A percentile compares a stretch with the other conserved stretches of the same genome.
Conservation (phyloP, 805 yeast species). For the Hanseniaspora singularis region DNA sequence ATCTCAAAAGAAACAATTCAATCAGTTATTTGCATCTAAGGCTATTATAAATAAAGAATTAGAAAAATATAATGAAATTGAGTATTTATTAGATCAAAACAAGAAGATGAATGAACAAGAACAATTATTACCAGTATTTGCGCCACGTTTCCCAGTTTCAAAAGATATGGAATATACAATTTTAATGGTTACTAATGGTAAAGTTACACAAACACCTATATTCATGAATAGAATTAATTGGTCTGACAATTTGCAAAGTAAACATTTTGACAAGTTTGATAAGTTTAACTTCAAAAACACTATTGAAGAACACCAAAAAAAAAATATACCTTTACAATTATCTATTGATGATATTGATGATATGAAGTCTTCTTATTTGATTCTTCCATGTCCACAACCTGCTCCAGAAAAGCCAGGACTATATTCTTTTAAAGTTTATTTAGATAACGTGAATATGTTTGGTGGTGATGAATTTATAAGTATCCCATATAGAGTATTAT, state of each 20-base stretch:
- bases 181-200: constrained; percentile 57
- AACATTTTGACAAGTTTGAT: constrained; percentile 15
- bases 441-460: constrained; percentile 36
- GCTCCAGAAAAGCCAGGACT: constrained; percentile 12
- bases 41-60: constrained; percentile 29
- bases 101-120: constrained; percentile 53
- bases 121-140: constrained; percentile 46
- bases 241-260: constrained; percentile 21
- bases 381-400: constrained; percentile 11
- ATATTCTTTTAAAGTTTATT: constrained; percentile 8
- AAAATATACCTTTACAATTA: neutral
- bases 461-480: constrained; percentile 43
- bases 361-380: constrained; percentile 7
- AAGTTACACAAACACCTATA: constrained; percentile 56
- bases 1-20: constrained; percentile 56
- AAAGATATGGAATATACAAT: constrained; percentile 51
- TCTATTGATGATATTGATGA: constrained; percentile 2
- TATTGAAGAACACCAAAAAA: constrained; percentile 11
- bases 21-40: constrained; percentile 5
- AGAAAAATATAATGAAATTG: constrained; percentile 31
- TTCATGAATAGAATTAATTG: constrained; percentile 24
- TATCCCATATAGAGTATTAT: constrained; percentile 40
- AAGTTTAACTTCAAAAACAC: constrained; percentile 24
- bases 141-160: constrained; percentile 65
- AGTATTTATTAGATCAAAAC: constrained; percentile 60